phyloP scores from a whole-genome alignment of 2,329 filamentous ascomycete species.

The Phaeomoniella chlamydospora region DNA sequence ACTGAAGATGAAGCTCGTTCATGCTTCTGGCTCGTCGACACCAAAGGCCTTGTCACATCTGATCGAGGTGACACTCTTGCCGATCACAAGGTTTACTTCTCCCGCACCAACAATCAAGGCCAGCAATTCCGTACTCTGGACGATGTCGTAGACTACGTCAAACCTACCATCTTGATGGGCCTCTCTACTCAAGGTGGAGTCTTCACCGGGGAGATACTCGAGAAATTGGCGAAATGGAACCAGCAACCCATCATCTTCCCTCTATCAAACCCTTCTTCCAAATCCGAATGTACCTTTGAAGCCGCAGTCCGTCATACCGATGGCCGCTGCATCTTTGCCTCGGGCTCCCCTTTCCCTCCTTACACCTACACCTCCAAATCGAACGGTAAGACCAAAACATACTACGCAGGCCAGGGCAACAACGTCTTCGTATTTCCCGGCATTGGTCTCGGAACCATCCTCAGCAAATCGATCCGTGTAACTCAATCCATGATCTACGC shows the following conservation, averaged over 20 bases:
- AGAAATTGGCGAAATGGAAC: constrained; percentile 47
- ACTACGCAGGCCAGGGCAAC: constrained; percentile 66
- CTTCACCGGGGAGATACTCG: constrained; percentile 78
- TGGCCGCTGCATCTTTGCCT: constrained; percentile 83
- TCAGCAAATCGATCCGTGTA: constrained; percentile 72
- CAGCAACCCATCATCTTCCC: constrained; percentile 86
- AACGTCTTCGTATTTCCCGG: constrained; percentile 94
- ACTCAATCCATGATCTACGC: constrained; percentile 97
- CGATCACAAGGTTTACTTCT: constrained; percentile 66
- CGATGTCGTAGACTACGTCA: constrained; percentile 86
- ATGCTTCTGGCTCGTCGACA: constrained; percentile 97
- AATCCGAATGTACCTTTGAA: constrained; percentile 96
- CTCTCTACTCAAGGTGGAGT: constrained; percentile 87
- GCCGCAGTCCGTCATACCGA: constrained; percentile 84
- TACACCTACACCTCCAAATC: constrained; percentile 46
- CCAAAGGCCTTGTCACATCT: constrained; percentile 82
- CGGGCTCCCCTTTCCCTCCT: constrained; percentile 77
- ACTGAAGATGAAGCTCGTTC: constrained; percentile 73
- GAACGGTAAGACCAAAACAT: constrained; percentile 45
- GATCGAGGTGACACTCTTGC: constrained; percentile 90
- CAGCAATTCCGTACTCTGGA: constrained; percentile 62
- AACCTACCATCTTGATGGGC: constrained; percentile 88
- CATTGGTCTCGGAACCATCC: constrained; percentile 82
- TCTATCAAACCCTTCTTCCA: constrained; percentile 87
- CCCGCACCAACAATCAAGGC: constrained; percentile 49